Conservation (phyloP, 805 yeast genomes). For the Candida vartiovaarae region DNA sequence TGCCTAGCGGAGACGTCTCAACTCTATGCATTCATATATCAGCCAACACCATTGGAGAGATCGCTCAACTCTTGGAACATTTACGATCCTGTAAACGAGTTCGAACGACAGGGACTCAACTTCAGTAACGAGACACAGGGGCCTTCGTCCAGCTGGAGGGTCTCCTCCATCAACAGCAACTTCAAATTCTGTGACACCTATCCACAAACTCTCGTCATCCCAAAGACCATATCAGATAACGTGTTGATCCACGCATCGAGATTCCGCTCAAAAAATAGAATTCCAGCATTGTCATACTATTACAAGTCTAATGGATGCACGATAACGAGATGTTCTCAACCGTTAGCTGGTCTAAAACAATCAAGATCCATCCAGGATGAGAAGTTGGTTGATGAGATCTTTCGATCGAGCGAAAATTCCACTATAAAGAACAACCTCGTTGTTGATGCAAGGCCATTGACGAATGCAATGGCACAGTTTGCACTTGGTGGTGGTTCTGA, state of each 20-base stretch:
- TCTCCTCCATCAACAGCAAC: conserved; percentile 54
- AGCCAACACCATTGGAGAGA: conserved; percentile 66
- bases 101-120: conserved; percentile 58
- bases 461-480: conserved; percentile 94
- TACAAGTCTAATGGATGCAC: conserved; percentile 65
- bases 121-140: conserved; percentile 23
- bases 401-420: conserved; percentile 41
- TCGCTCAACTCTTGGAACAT: conserved; percentile 63
- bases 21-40: conserved; percentile 78
- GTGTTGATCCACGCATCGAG: conserved; percentile 78
- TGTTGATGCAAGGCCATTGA: conserved; percentile 86
- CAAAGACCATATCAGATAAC: conserved; percentile 71
- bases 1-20: conserved; percentile 43
- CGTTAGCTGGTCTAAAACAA: conserved; percentile 84
- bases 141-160: conserved; percentile 50
- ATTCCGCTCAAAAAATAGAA: conserved; percentile 76
- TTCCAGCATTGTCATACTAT: conserved; percentile 77
- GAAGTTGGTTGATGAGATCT: conserved; percentile 65
- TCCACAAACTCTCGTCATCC: conserved; percentile 64
- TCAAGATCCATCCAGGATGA: conserved; percentile 90
- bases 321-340: conserved; percentile 88
- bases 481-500: conserved; percentile 99
- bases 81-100: conserved; percentile 59
- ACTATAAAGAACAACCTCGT: conserved; percentile 55
- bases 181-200: conserved; percentile 71